Evolutionary conservation across 1,284 basidiomycete species (phyloP), one percentile per base, ranked within the genome.

Genomic region (Kalmanozyma brasiliensis): DNA sequence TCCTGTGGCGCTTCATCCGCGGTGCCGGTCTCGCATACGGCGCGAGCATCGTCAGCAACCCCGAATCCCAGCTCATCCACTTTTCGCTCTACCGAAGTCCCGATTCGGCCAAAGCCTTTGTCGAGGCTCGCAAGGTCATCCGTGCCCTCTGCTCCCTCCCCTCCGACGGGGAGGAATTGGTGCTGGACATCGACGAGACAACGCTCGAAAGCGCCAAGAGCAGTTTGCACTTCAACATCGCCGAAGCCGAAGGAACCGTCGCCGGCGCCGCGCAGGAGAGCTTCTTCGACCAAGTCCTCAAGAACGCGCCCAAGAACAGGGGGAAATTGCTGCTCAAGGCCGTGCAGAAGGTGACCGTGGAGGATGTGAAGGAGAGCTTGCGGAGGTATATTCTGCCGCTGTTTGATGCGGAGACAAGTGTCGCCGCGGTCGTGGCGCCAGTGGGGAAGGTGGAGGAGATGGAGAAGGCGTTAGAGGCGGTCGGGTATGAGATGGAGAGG

Each of bases 181-280:
- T 44, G 17, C 47, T 66, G 16, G 86, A 87, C 43, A 85, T 99
- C 11, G 91, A 94, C 51, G 87, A 89, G 56, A 90, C 92, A 5
- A 89, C 89, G 9, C 84, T 99, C 17, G 94, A 98, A 76, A 91
- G 92, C 1, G 93, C 94, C 4, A 94, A 96, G 84, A 92, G 91
- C 58, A 91, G 89, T 49, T 89, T 97, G 73, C 93, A 95, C 9
- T 98, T 89, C 80, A 85, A 86, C 19, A 90, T 93, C 7, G 89
- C 94, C 0, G 88, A 89, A 75, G 85, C 86, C 42, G 91, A 95
- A 26, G 90, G 93, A 23, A 96, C 93, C 1, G 89, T 92, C 29
- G 87, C 88, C 17, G 87, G 89, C 65, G 94, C 94, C 33, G 95
- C 94, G 80, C 73, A 79, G 51, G 57, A 72, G 48, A 68, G 62